Base-by-base conservation (phyloP, 2,329 filamentous ascomycete species). In the Nannizziopsis arthrosporioides region DNA sequence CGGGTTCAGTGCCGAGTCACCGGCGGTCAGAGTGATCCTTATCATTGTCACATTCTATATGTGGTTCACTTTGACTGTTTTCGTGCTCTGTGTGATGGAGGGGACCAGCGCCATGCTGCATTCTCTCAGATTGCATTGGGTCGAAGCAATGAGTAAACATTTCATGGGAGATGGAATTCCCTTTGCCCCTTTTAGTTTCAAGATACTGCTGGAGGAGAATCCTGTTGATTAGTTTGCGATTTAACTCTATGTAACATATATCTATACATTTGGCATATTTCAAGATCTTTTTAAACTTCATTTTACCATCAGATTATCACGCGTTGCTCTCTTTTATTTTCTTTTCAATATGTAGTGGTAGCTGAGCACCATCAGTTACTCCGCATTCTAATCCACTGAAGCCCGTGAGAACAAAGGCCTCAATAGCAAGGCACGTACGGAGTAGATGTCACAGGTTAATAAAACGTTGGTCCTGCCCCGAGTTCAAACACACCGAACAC, bases 71-170 rank as follows among this genome's bases (percentile, higher is more conserved):
- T 77, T 96, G 47, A 86, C 82, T 1, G 76, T 87, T 49, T 76
- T 76, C 5, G 82, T 95, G 55, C 73, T 95, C 50, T 90, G 92
- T 57, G 80, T 92, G 59, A 95, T 95, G 89, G 89, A 95, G 66
- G 89, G 89, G 55, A 94, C 90, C 30, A 90, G 84, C 68, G 89
- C 89, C 59, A 95, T 95, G 89, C 75, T 94, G 70, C 88, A 94
- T 71, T 86, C 82, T 52, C 76, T 95, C 57, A 79, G 89, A 74
- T 72, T 95, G 61, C 89, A 94, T 59, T 95, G 89, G 89, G 89
- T 95, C 54, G 90, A 95, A 68, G 90, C 89, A 14, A 95, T 95
- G 80, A 93, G 86, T 70, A 94, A 94, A 73, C 90, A 94, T 73
- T 93, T 93, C 67, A 82, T 94, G 63, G 92, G 92, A 61, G 84